A percentile compares a stretch with the other conserved stretches of the same genome.
Conservation (phyloP, 2,329 filamentous ascomycete genomes). For the Pseudocercospora eumusae region DNA sequence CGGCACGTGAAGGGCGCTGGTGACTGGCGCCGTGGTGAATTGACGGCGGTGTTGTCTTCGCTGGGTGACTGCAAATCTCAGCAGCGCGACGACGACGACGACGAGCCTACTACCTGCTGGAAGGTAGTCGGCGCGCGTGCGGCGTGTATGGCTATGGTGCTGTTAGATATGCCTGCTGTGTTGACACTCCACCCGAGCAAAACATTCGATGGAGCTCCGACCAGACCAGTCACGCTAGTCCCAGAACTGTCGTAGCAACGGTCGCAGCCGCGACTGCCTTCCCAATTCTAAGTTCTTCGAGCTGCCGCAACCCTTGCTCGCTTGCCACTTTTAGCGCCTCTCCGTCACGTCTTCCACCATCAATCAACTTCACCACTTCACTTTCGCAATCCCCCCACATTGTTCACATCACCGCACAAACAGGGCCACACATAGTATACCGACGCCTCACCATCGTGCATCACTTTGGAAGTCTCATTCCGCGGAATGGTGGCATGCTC, state of each 20-base stretch:
- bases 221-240: neutral
- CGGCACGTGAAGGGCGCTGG: neutral
- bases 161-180: constrained; percentile 2
- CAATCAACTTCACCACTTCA: neutral
- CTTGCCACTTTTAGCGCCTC: neutral
- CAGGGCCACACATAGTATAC: neutral
- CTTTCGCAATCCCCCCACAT: neutral
- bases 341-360: neutral
- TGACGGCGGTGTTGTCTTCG: neutral
- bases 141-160: constrained; percentile 4
- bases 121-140: constrained; percentile 8
- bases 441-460: neutral
- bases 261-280: neutral
- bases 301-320: neutral
- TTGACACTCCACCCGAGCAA: neutral
- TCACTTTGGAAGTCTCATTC: neutral
- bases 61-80: constrained; percentile 6
- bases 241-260: neutral
- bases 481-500: neutral
- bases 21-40: neutral
- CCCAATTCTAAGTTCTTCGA: neutral
- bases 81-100: constrained; percentile 16
- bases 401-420: neutral
- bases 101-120: constrained; percentile 10
- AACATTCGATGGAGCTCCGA: neutral